A percentile compares a stretch with the other conserved stretches of the same genome.
Evolutionary conservation across 2,329 filamentous ascomycete species (phyloP).

Genomic region (Calycina herbarum): DNA sequence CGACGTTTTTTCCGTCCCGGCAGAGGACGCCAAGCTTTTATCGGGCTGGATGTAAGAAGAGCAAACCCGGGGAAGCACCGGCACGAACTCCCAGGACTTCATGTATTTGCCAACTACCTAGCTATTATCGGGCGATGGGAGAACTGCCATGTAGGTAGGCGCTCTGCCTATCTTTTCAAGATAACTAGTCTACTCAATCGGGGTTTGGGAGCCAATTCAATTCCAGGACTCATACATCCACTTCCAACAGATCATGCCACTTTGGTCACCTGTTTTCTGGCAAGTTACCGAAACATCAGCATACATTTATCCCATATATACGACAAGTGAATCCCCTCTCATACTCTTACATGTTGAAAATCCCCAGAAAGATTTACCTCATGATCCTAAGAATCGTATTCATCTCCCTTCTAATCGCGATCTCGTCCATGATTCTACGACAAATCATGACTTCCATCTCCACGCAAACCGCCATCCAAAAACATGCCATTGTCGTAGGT

Average conservation of each 20-base stretch:
- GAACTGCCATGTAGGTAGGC: no score
- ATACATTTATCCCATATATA: neutral
- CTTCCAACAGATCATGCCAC: neutral
- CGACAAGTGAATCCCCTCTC: neutral
- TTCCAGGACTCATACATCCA: neutral
- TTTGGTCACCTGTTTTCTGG: neutral
- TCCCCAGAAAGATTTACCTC: neutral
- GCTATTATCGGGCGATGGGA: no score
- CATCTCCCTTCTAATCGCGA: conserved; percentile 17
- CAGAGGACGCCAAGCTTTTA: no score
- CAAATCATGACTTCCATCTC: conserved; percentile 10
- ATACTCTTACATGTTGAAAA: neutral
- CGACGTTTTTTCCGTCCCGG: no score
- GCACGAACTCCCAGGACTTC: no score
- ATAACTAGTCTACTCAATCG: no score
- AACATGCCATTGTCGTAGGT: conserved; percentile 58
- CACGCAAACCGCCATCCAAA: conserved; percentile 3
- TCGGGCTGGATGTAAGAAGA: no score
- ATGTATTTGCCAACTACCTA: no score
- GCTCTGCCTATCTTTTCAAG: no score
- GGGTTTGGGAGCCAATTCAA: neutral
- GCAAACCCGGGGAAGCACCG: no score
- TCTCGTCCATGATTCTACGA: conserved; percentile 21
- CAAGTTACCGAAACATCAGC: neutral
- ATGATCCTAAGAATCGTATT: conserved; percentile 4